Conservation (phyloP, 257 asterid genomes). For the Solanum medicagineum region DNA sequence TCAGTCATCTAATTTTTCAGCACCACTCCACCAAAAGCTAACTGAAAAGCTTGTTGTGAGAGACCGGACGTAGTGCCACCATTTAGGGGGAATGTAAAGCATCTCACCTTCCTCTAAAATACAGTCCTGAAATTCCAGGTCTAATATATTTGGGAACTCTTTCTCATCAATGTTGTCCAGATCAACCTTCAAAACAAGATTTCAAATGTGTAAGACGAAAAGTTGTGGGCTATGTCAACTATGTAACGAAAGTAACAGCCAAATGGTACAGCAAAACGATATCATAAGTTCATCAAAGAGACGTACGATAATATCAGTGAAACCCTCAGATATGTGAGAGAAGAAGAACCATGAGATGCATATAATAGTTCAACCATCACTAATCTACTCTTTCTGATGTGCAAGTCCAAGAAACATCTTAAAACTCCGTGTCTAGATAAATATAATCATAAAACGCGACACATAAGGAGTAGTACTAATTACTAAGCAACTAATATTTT, state of each 20-base stretch:
- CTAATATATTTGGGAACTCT: constrained; percentile 52
- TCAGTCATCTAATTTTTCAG: constrained; percentile 6
- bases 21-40: constrained; percentile 92
- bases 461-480: background rate
- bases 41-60: constrained; percentile 90
- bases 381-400: background rate
- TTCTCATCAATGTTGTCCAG: constrained; percentile 59
- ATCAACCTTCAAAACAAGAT: constrained; percentile 61
- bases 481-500: background rate
- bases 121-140: constrained; percentile 78
- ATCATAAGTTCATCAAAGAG: background rate
- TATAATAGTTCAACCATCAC: background rate
- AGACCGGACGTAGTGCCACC: constrained; percentile 98
- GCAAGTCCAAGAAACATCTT: background rate
- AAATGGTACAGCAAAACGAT: background rate
- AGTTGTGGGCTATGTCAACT: background rate
- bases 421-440: background rate
- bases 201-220: background rate
- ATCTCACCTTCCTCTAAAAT: constrained; percentile 94
- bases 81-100: constrained; percentile 96
- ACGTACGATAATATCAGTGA: background rate
- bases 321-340: background rate
- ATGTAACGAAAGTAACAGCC: background rate
- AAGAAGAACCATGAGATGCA: background rate
- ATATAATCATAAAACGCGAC: background rate